These are phyloP conservation scores for Flaveria sonorensis DNA, from an alignment of 129 eudicot species.

Conservation along the genomic window DNA sequence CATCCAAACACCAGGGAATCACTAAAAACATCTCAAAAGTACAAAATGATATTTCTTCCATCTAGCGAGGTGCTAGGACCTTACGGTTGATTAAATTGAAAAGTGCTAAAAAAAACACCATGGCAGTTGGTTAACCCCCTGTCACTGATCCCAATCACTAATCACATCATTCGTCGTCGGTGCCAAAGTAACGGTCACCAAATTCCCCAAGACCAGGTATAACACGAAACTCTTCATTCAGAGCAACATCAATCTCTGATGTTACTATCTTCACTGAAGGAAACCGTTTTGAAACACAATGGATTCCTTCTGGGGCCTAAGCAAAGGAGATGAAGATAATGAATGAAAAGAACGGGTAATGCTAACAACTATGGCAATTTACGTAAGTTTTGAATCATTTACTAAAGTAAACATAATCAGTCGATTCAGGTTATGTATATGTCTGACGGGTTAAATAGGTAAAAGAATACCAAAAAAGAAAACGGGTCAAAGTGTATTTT, in stretches of 20 bases:
- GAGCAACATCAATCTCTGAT: constrained; percentile 87
- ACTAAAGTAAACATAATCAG: background rate
- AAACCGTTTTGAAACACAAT: constrained; percentile 81
- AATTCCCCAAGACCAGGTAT: constrained; percentile 98
- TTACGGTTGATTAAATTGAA: background rate
- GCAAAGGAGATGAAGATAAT: background rate
- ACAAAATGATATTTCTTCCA: constrained; percentile 23
- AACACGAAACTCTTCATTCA: constrained; percentile 91
- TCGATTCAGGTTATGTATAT: background rate
- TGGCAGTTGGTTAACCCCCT: constrained; percentile 11
- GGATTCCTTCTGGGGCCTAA: constrained; percentile 97
- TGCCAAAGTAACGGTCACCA: constrained; percentile 98
- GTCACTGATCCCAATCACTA: constrained; percentile 16
- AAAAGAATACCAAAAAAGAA: background rate
- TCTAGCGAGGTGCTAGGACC: background rate
- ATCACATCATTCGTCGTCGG: constrained; percentile 43
- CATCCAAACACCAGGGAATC: constrained; percentile 21
- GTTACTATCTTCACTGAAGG: constrained; percentile 86
- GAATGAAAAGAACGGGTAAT: background rate
- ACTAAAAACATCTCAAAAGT: background rate
- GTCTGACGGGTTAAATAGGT: no score
- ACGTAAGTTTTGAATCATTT: background rate
- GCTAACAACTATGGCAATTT: background rate
- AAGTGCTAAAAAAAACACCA: background rate
- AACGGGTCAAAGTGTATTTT: background rate